Evolutionary conservation across 305 asterid species (phyloP), one percentile per base, ranked within the genome.

Genomic region (Withania somnifera): DNA sequence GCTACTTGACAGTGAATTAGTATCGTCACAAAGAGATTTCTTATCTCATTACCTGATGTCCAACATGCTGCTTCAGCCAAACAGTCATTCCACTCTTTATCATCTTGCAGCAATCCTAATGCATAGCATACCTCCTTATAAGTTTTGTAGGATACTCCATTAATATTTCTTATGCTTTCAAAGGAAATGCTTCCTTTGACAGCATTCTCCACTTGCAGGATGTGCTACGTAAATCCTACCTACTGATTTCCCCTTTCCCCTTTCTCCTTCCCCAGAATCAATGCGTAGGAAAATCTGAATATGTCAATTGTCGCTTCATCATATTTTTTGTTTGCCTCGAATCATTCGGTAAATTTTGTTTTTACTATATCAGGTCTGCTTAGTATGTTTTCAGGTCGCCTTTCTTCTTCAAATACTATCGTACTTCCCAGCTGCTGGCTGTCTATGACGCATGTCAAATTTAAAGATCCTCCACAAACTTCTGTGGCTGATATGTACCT

Each of bases 51-150:
- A 15, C n/a, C 1, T 1, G 24, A 30, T 5, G 84, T 71, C 82
- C 82, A 73, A 51, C 50, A 42, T 9, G 61, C 10, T 17, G 71
- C 69, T 32, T 84, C 57, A 7, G 4, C 13, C 36, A 84, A 30
- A n/a, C 26, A 64, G 9, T 28, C 38, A 75, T 84, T 17, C 82
- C 60, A 84, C 40, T 73, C 79, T 51, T 81, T 75, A 38, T 83
- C 82, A 66, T 64, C 69, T 7, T 77, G 42, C 11, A 78, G 38
- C 10, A 77, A 52, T 32, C 61, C 38, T 3, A 32, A 34, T 20
- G 45, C 61, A 28, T 34, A 28, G 54, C 42, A 71, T 11, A 79
- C 75, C 7, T 50, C 78, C 6, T 15, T 17, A 32, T 64, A 57
- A 36, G 4, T 11, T 20, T 81, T 2, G 38, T 83, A 26, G 6